Percentiles rank a stretch among this genome's conserved stretches.
phyloP scores from a whole-genome alignment of 179 eudicot species.

The Beta macrorhiza region DNA sequence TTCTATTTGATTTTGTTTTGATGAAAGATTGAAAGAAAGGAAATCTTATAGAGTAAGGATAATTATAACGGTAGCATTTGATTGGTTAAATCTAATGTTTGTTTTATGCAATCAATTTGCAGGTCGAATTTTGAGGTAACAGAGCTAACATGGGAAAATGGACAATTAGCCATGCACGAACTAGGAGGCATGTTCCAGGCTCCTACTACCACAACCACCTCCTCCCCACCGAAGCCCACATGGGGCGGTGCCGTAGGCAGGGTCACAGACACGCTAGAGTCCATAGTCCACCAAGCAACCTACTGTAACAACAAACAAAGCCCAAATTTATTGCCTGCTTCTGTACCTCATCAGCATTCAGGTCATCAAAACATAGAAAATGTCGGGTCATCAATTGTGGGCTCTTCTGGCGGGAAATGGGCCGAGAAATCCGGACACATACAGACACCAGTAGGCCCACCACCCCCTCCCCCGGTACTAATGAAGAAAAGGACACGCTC shows the following conservation, averaged over 20 bases:
- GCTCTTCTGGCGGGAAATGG: conserved; percentile 48
- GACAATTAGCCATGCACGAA: conserved; percentile 70
- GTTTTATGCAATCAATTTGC: conserved; percentile 23
- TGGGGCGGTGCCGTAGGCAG: conserved; percentile 40
- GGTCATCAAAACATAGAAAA: conserved; percentile 30
- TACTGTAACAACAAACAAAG: conserved; percentile 33
- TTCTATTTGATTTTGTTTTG: neutral
- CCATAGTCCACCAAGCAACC: conserved; percentile 73
- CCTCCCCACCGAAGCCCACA: conserved; percentile 34
- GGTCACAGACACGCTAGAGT: conserved; percentile 64
- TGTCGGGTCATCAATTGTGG: conserved; percentile 36
- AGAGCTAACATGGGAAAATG: conserved; percentile 87
- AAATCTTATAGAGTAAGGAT: too few species aligned
- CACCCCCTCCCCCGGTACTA: conserved; percentile 28
- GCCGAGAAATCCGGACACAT: conserved; percentile 28
- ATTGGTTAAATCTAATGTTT: neutral
- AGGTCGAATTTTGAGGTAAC: conserved; percentile 65
- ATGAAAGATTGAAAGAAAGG: neutral
- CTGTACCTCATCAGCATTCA: conserved; percentile 16
- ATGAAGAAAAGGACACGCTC: conserved; percentile 47
- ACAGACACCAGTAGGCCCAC: conserved; percentile 12
- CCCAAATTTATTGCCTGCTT: conserved; percentile 18
- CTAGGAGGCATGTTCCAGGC: conserved; percentile 45
- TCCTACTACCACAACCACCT: conserved; percentile 14
- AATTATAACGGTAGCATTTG: neutral